Percentiles rank a stretch among this genome's conserved stretches.
These are phyloP conservation scores for Austroboletus festivus DNA, from an alignment of 768 basidiomycete genomes.

Conservation along the genomic window DNA sequence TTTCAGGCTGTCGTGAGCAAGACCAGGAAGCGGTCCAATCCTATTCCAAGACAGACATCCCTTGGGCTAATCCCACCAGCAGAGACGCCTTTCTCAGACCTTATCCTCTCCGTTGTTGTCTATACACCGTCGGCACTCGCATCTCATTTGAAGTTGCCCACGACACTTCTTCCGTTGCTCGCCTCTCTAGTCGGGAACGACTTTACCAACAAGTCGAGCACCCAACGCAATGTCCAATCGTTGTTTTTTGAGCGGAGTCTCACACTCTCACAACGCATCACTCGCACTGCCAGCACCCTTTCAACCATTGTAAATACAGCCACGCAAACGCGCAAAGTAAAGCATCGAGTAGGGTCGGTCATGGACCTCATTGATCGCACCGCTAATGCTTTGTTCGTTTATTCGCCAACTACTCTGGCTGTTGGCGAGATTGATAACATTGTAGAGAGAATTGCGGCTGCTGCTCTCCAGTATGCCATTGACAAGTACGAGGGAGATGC, in stretches of 20 bases:
- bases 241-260: constrained; percentile 67
- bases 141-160: constrained; percentile 60
- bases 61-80: constrained; percentile 55
- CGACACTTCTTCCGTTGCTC: constrained; percentile 70
- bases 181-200: constrained; percentile 82
- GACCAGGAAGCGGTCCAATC: constrained; percentile 44
- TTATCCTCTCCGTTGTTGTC: constrained; percentile 51
- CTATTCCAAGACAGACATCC: constrained; percentile 7
- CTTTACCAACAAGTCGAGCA: constrained; percentile 54
- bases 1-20: constrained; percentile 62
- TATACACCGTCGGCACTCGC: constrained; percentile 66
- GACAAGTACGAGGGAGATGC: constrained; percentile 50
- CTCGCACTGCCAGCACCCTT: constrained; percentile 58
- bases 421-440: constrained; percentile 64
- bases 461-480: constrained; percentile 76
- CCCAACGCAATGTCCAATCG: constrained; percentile 49
- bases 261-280: constrained; percentile 60
- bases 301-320: constrained; percentile 50
- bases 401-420: constrained; percentile 43
- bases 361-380: constrained; percentile 76
- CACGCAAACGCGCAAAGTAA: constrained; percentile 46
- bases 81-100: constrained; percentile 28
- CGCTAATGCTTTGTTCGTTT: constrained; percentile 57
- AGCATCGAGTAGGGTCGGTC: constrained; percentile 60
- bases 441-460: constrained; percentile 67